Base-by-base conservation (phyloP, 116 monocot genomes). In the Zostera marina region DNA sequence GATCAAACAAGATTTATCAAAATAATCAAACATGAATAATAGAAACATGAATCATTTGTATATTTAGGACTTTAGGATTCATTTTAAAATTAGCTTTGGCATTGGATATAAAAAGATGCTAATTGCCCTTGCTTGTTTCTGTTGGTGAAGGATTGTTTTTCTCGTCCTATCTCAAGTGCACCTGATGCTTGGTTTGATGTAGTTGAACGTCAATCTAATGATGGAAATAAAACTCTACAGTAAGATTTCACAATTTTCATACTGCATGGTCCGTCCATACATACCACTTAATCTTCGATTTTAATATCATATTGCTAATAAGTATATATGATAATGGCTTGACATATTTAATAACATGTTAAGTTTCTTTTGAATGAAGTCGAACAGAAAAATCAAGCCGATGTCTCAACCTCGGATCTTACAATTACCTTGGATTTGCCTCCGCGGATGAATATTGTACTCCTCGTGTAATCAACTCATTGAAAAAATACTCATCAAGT, bases 121-220 rank as follows among this genome's bases (percentile, higher is more conserved):
- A 12, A 19, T 22, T 11, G 10, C 9, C 9, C 23, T 16, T 8
- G 22, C 11, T 16, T 44, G n/a, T 61, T 62, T 49, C 9, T 4
- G 7, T 22, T 21, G 51, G 68, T 66, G 23, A 64, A 99, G 99
- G 99, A 99, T 47, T 90, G 90, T 60, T 99, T 99, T 66, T 58
- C 73, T 21, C 78, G 99, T 13, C 99, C 99, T 22, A 81, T 99
- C 64, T 70, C 87, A 38, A 87, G 91, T 65, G 76, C 99, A 25
- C 99, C 99, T 6, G 99, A 91, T 73, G 54, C 91, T 47, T 99
- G 99, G 99, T 67, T 99, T 73, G 87, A 99, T 77, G 99, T 99
- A 23, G 87, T 99, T 47, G 91, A 99, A 20, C 91, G 99, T 13
- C 56, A 69, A 32, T 79, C 83, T 8, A 79, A 81, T 67, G 91